Base-by-base conservation (phyloP, 441 rosid species). In the Pelargonium fulgidum region DNA sequence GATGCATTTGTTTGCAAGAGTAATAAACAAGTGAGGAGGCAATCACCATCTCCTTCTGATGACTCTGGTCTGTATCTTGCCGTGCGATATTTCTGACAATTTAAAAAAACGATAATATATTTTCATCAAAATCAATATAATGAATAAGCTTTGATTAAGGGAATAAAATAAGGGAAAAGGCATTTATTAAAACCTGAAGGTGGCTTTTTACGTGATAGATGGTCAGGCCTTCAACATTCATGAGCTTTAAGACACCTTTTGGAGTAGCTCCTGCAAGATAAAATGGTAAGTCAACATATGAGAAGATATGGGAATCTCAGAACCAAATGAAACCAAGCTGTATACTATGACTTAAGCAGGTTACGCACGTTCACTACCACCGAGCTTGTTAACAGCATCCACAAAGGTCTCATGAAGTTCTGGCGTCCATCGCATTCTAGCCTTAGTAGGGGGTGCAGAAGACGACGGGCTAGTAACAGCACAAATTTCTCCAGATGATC, bases 161-260 rank as follows among this genome's bases (percentile, higher is more conserved):
- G 58, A 68, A 68, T 54, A 41, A 78, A 54, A 20, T 54, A 64
- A 54, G 59, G 44, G 59, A 7, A 68, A 50, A 63, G 68, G 45
- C 26, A 58, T 33, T 65, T 17, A 19, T 42, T 29, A 29, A 20
- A 50, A 87, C 98, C 91, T 92, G 98, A 76, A 92, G 81, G 83
- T 93, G 98, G 83, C 98, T 93, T 87, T 93, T 93, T 68, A 92
- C 96, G 78, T 92, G 93, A 81, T 92, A 92, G 76, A 90, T 92
- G 65, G 95, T 92, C 77, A 92, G 74, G 63, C 88, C 83, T 54
- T 83, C 87, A 66, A 80, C 89, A 67, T 87, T 85, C 86, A 90
- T 89, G 72, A 82, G 92, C 84, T 81, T 93, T 65, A 93, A 69
- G 69, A 90, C 86, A 67, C 91, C 91, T 74, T 92, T 93, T 12